Evolutionary conservation across 2,329 filamentous ascomycete species (phyloP).

Genomic region (Aureobasidium melanogenum): DNA sequence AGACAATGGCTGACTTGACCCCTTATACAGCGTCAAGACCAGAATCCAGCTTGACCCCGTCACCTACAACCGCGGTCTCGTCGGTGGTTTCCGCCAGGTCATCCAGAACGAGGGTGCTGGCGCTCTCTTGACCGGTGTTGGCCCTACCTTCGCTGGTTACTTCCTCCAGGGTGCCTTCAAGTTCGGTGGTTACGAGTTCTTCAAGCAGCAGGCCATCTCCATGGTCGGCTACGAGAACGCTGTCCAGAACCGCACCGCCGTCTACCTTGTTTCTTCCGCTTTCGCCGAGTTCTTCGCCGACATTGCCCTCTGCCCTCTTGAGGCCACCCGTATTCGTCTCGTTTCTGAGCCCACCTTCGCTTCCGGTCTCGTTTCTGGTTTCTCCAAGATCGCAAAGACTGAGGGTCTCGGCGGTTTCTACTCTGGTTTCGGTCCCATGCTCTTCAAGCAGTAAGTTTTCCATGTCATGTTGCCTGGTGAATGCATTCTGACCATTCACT

Average conservation of each 20-base stretch:
- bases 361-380: slow-evolving; percentile 67
- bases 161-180: slow-evolving; percentile 92
- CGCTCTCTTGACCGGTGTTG: slow-evolving; percentile 76
- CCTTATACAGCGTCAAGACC: slow-evolving; percentile 74
- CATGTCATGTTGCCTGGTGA: not conserved
- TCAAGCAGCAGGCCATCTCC: slow-evolving; percentile 88
- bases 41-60: slow-evolving; percentile 85
- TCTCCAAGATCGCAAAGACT: slow-evolving; percentile 71
- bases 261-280: slow-evolving; percentile 63
- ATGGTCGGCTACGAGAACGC: slow-evolving; percentile 67
- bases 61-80: slow-evolving; percentile 81
- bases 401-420: slow-evolving; percentile 85
- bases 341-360: slow-evolving; percentile 83
- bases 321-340: slow-evolving; percentile 89
- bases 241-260: slow-evolving; percentile 66
- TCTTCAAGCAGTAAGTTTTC: slow-evolving; percentile 63
- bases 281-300: slow-evolving; percentile 60
- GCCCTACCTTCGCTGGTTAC: slow-evolving; percentile 81
- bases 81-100: slow-evolving; percentile 81
- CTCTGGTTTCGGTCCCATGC: slow-evolving; percentile 79
- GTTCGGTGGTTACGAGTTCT: slow-evolving; percentile 92
- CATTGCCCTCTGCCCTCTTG: slow-evolving; percentile 80
- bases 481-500: not conserved
- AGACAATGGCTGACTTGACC: slow-evolving; percentile 9
- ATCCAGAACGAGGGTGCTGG: slow-evolving; percentile 75